Base-by-base conservation (phyloP, 2,329 filamentous ascomycete genomes). In the Epichloe glyceriae region DNA sequence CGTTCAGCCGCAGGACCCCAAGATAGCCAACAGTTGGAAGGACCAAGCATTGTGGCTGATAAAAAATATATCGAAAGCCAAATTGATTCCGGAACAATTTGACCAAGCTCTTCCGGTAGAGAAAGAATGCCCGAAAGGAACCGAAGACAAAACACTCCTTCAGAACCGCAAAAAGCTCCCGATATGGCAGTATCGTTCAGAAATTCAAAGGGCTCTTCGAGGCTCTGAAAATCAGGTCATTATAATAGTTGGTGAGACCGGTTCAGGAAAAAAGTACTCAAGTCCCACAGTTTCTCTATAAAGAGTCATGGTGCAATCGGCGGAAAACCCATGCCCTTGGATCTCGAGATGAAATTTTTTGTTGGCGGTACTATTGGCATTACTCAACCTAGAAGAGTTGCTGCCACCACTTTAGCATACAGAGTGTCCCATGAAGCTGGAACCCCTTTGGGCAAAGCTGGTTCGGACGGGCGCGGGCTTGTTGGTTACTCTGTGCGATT, bases 191-290 rank as follows among this genome's bases (percentile, higher is more conserved):
- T 79, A 89, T 56, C 80, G 80, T 46, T 72, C 82, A 35, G 76
- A 83, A 26, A 94, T 96, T 47, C 80, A 81, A 37, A 62, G 73
- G 15, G 73, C 78, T 2, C 69, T 95, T 6, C 71, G 72, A 12
- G 60, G 62, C 5, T 47, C 56, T 15, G 69, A 79, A 35, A 82
- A 80, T 54, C 80, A 94, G 60, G 80, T 95, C 1, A 77, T 98
- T 48, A 75, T 98, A 0, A 71, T 98, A 14, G 85, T 93, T 2
- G 91, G 91, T 70, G 91, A 97, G 66, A 98, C 93, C 0, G 93
- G 93, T 64, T 95, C 88, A 14, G 93, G 93, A 63, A 98, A 98
- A 98, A 70, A 94, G 87, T 71, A 98, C 93, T 0, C 93, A 98
- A 67, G 83, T 96, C 0, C 91, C 93, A 0, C 93, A 97, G 61